Evolutionary conservation across 1,139 yeast species (phyloP), one percentile per base, ranked within the genome.

Genomic region (Yamadazyma mexicana): DNA sequence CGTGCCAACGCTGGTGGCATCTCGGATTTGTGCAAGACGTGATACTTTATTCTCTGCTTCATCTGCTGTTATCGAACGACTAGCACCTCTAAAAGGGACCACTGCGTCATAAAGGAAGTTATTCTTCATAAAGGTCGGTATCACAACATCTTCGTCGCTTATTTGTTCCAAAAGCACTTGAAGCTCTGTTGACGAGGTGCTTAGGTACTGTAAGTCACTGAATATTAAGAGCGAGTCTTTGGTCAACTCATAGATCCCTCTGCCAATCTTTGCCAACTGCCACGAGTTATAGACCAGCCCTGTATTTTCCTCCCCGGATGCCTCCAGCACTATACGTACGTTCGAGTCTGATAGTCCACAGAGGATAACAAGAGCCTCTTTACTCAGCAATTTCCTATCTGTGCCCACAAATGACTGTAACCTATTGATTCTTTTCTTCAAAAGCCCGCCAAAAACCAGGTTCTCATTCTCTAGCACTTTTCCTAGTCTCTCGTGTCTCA

Each of bases 111-210:
- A 56, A 22, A 72, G 40, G 16, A 50, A 46, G 44, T 62, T 59
- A 24, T 51, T 48, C 37, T 53, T 64, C 75, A 72, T 70, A 47
- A 64, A 68, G 23, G 48, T 51, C 3, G 59, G 55, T 16, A 69
- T 54, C 8, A 66, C 45, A 4, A 38, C 37, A 5, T 45, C 43
- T n/a, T 54, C 52, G 33, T 55, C 49, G 11, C 47, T 44, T 27
- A 68, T 35, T 14, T 43, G 40, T 24, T 30, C 39, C 33, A 45
- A 43, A 18, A 48, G 50, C n/a, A 43, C 38, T 17, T 53, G 51
- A 2, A 71, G 43, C 10, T 68, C 73, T 3, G 44, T 49, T 15
- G 55, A 47, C 1, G 64, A 52, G 5, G 60, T 46, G 0, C 72
- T 57, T 11, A 69, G 54, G 43, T 58, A 58, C 25, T 54, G 51